phyloP scores from a whole-genome alignment of 768 basidiomycete species.

The Omphalotus guepiniiformis region DNA sequence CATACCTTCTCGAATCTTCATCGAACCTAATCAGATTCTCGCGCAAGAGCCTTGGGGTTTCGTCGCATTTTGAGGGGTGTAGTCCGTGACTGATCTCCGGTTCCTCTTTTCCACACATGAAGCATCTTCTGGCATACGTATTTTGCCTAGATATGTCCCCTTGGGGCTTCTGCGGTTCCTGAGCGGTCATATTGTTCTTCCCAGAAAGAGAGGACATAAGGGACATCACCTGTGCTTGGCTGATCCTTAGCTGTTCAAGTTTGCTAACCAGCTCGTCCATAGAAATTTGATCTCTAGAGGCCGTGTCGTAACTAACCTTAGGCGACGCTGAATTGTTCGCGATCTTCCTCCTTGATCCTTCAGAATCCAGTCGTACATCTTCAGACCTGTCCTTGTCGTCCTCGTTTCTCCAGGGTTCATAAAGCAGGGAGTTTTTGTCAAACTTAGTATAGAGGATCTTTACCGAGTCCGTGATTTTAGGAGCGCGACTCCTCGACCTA shows the following conservation, averaged over 20 bases:
- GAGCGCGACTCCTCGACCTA: constrained; percentile 5
- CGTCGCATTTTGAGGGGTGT: not conserved
- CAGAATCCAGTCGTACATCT: too few relatives aligned
- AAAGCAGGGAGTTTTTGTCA: constrained; percentile 10
- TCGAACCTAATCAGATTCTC: constrained; percentile 1
- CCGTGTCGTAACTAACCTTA: not conserved
- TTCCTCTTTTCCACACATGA: constrained; percentile 1
- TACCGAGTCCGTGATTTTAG: constrained; percentile 2
- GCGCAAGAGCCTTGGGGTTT: not conserved
- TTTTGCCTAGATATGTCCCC: not conserved
- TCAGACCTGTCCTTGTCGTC: too few relatives aligned
- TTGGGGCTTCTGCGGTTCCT: not conserved
- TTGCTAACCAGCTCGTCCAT: not conserved
- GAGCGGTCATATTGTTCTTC: not conserved
- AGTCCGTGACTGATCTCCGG: not conserved
- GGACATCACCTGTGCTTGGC: not conserved
- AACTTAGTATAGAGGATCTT: constrained; percentile 4
- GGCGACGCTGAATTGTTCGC: not conserved
- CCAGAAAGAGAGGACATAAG: not conserved
- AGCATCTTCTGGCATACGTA: too few relatives aligned
- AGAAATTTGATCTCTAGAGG: too few relatives aligned
- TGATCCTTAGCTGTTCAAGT: not conserved
- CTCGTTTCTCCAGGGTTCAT: constrained; percentile 5
- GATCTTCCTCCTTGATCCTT: too few relatives aligned
- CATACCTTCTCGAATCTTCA: not conserved